Percentiles rank a stretch among this genome's conserved stretches.
phyloP scores from a whole-genome alignment of 1,284 basidiomycete genomes.

The Lentinus polychrous region DNA sequence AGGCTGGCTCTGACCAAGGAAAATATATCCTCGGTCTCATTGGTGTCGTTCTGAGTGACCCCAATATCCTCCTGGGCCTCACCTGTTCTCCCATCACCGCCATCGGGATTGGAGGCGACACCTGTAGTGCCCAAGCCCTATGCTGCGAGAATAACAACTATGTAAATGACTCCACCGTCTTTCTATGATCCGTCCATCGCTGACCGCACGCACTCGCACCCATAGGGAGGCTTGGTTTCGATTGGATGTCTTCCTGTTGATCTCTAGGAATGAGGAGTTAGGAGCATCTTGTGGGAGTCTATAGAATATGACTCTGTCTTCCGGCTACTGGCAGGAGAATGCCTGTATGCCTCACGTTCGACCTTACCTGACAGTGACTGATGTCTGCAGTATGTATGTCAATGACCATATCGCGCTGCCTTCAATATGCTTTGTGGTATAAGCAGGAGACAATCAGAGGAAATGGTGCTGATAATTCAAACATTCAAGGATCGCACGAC shows the following conservation, averaged over 20 bases:
- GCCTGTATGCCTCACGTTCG: background rate
- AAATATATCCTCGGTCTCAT: slow-evolving; percentile 2
- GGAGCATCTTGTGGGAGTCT: background rate
- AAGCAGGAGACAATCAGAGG: too few relatives aligned
- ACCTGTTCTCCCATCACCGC: slow-evolving; percentile 14
- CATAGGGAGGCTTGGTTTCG: background rate
- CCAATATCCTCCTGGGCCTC: slow-evolving; percentile 11
- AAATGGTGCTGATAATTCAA: too few relatives aligned
- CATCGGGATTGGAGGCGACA: slow-evolving; percentile 3
- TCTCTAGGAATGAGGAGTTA: too few relatives aligned
- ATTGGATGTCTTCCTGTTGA: background rate
- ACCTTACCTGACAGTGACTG: background rate
- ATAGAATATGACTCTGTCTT: background rate
- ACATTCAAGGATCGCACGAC: too few relatives aligned
- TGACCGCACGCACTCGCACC: background rate
- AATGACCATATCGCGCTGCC: too few relatives aligned
- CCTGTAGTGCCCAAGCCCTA: slow-evolving; percentile 2
- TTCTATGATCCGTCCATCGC: too few relatives aligned
- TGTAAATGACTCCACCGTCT: background rate
- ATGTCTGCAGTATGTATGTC: background rate
- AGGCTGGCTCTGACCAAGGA: background rate
- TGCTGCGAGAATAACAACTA: slow-evolving; percentile 5
- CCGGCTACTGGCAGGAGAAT: background rate
- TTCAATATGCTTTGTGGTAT: too few relatives aligned
- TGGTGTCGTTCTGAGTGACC: slow-evolving; percentile 9